Evolutionary conservation across 1,284 basidiomycete species (phyloP), one percentile per base, ranked within the genome.

Genomic region (Apiotrichum domesticum): DNA sequence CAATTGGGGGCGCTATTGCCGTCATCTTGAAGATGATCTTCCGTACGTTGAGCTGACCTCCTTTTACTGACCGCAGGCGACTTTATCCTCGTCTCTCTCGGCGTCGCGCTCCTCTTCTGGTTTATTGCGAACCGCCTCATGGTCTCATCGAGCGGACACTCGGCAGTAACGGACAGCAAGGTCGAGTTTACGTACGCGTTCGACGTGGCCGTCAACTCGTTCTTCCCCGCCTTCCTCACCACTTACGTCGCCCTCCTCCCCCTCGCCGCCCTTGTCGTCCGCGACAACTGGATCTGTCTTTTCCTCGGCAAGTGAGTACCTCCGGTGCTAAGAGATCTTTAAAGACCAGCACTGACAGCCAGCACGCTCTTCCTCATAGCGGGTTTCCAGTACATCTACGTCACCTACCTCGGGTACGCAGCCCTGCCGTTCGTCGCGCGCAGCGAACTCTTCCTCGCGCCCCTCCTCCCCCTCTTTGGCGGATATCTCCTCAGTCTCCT

Each of bases 171-270:
- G 6, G 88, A 90, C 66, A 85, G 87, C 29, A 75, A 78, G 13
- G 87, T 93, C 46, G 90, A 93, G 79, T 92, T 88, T 87, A 87
- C 86, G 14, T 96, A 94, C 75, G 88, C 88, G 13, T 94, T 97
- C 68, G 93, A 96, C 74, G 88, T 96, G 14, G 91, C 94, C 71
- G 92, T 88, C 62, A 96, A 96, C 69, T 85, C 90, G 4, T 96
- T 96, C 81, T 95, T 95, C 77, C 92, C 92, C 4, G 80, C 91
- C 54, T 94, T 89, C 77, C 82, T 95, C 58, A 87, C 88, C 14
- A 82, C 94, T 52, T 93, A 94, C 72, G 79, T 91, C 53, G 87
- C 86, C 0, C 88, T 95, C 69, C 80, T 95, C 3, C 85, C 92
- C 61, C 80, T 96, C 5, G 82, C 90, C 0, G 87, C 90, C 1